Evolutionary conservation across 2,329 filamentous ascomycete species (phyloP).

Genomic region (Aureobasidium sp.): DNA sequence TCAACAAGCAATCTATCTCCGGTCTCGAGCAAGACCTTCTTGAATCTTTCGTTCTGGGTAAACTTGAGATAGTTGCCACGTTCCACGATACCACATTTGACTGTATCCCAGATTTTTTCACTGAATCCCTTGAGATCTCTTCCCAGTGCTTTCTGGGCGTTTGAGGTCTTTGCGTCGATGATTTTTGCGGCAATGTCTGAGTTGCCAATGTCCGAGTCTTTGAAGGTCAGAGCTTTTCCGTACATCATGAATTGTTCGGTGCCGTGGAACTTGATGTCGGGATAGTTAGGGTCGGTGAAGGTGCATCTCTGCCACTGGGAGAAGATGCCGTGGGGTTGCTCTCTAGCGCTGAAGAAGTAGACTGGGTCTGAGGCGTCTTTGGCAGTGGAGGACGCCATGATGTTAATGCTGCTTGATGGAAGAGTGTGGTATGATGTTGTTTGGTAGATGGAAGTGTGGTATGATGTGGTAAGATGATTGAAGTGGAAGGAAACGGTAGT

Average conservation of each 20-base stretch:
- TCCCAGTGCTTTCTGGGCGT: conserved; percentile 45
- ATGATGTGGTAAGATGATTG: neutral
- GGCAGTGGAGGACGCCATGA: neutral
- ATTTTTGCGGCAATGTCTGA: neutral
- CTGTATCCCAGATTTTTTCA: conserved; percentile 40
- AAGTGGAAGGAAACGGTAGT: neutral
- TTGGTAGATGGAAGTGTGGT: neutral
- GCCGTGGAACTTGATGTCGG: neutral
- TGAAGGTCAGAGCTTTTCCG: neutral
- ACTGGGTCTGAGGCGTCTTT: conserved; percentile 16
- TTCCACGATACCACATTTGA: conserved; percentile 47
- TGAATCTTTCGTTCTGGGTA: conserved; percentile 35
- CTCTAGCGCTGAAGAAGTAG: conserved; percentile 32
- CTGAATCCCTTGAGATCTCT: conserved; percentile 47
- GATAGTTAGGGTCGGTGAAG: neutral
- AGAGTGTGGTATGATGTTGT: neutral
- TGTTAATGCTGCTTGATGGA: too few species aligned
- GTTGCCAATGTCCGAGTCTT: neutral
- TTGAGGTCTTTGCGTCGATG: neutral
- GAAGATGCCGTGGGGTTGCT: conserved; percentile 45
- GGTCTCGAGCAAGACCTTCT: conserved; percentile 45
- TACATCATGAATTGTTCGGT: conserved; percentile 11
- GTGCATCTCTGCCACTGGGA: conserved; percentile 50
- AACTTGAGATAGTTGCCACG: conserved; percentile 54
- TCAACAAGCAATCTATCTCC: conserved; percentile 54